Conservation (phyloP, 1,139 yeast species). For the Chernovozyma sophiae-reginae region DNA sequence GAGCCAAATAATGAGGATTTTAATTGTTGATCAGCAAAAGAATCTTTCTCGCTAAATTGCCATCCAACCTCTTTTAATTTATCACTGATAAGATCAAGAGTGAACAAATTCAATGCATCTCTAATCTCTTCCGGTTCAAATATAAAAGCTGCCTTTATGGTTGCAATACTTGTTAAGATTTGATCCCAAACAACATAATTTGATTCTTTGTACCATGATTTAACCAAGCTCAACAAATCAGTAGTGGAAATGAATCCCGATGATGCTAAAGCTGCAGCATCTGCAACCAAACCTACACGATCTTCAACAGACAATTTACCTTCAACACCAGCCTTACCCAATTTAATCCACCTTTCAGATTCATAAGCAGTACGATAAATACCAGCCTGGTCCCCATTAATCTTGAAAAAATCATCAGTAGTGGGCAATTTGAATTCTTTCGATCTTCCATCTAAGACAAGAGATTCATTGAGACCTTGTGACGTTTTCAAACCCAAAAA, state of each 20-base stretch:
- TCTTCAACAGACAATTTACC: slow-evolving; percentile 76
- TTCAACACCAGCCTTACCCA: slow-evolving; percentile 64
- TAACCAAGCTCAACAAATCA: slow-evolving; percentile 59
- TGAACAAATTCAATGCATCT: slow-evolving; percentile 57
- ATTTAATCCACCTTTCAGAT: slow-evolving; percentile 66
- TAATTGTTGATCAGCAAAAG: slow-evolving; percentile 70
- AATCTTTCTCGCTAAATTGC: slow-evolving; percentile 57
- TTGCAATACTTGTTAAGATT: slow-evolving; percentile 51
- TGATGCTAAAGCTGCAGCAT: slow-evolving; percentile 67
- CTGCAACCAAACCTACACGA: slow-evolving; percentile 82
- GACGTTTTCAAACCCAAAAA: slow-evolving; percentile 74
- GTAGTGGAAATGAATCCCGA: slow-evolving; percentile 72
- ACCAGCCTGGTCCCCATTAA: slow-evolving; percentile 82
- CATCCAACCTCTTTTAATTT: slow-evolving; percentile 66
- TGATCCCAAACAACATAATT: slow-evolving; percentile 80
- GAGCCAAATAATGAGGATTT: slow-evolving; percentile 68
- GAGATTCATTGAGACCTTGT: slow-evolving; percentile 59
- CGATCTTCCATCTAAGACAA: slow-evolving; percentile 55
- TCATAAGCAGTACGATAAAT: slow-evolving; percentile 78
- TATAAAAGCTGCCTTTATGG: slow-evolving; percentile 62
- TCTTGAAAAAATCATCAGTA: slow-evolving; percentile 58
- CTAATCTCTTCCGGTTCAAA: slow-evolving; percentile 59
- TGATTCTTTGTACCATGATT: slow-evolving; percentile 63
- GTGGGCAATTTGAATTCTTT: slow-evolving; percentile 42
- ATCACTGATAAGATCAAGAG: slow-evolving; percentile 53